Percentiles rank a stretch among this genome's conserved stretches.
These are phyloP conservation scores for Inosperma sp. DNA, from an alignment of 768 basidiomycete species.

Conservation along the genomic window DNA sequence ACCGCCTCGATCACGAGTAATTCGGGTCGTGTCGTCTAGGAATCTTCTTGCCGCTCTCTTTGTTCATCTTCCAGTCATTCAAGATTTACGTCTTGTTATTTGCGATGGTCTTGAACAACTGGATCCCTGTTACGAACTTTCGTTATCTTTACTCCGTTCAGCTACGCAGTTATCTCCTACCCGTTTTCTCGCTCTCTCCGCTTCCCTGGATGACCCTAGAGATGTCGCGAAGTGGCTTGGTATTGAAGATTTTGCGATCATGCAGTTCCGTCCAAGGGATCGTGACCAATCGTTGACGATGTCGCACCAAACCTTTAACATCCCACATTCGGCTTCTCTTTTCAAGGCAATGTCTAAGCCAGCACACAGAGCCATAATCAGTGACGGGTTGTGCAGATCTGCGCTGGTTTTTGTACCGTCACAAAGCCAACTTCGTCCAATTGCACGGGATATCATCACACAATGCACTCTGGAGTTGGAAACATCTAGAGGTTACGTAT, in stretches of 20 bases:
- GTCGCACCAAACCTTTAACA: slow-evolving; percentile 72
- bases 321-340: slow-evolving; percentile 80
- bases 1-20: slow-evolving; percentile 36
- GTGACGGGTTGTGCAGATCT: slow-evolving; percentile 40
- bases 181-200: slow-evolving; percentile 73
- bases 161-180: slow-evolving; percentile 56
- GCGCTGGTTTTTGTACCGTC: slow-evolving; percentile 89
- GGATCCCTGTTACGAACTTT: slow-evolving; percentile 76
- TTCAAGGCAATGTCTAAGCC: slow-evolving; percentile 93
- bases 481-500: slow-evolving; percentile 63
- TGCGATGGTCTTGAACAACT: slow-evolving; percentile 86
- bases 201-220: slow-evolving; percentile 73
- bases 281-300: slow-evolving; percentile 75
- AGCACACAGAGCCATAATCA: slow-evolving; percentile 67
- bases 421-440: slow-evolving; percentile 61
- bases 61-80: slow-evolving; percentile 28
- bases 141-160: slow-evolving; percentile 65
- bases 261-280: slow-evolving; percentile 77
- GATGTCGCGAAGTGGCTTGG: slow-evolving; percentile 83
- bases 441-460: slow-evolving; percentile 83
- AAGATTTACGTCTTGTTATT: slow-evolving; percentile 59
- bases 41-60: slow-evolving; percentile 45
- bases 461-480: slow-evolving; percentile 76
- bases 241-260: slow-evolving; percentile 56
- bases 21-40: slow-evolving; percentile 55